Evolutionary conservation across 768 basidiomycete genomes (phyloP), one percentile per base, ranked within the genome.

Genomic region (Grammothele lineata): DNA sequence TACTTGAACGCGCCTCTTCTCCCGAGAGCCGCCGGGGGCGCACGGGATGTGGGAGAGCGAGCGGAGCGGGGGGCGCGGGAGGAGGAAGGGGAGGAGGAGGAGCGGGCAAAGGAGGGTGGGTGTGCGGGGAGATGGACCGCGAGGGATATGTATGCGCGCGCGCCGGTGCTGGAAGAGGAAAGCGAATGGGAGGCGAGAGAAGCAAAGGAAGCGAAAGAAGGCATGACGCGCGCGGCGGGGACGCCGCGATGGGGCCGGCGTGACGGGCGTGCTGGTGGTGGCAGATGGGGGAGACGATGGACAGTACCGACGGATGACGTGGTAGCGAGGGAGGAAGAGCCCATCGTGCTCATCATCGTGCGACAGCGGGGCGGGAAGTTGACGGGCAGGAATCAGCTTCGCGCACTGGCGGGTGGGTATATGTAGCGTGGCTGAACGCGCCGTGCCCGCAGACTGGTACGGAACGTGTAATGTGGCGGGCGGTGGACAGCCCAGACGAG

Each of bases 1-100:
- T 58, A 55, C 54, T 61, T 51, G 43, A 53, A 51, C 26, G 56
- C 55, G 32, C 58, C 57, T 51, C 57, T 54, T 48, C 51, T 51
- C 43, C 51, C 46, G 37, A 37, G 37, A 39, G 52, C 45, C 45
- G 57, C 51, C 56, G 57, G 59, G 41, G 42, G 51, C 57, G 48
- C 45, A 48, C 44, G 41, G 43, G 44, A 51, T n/a, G n/a, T n/a
- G 32, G 40, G 22, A 48, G 18, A 41, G 37, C 54, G 44, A 34
- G 26, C 24, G 25, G 37, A 21, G 40, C 37, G 38, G 7, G 30
- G 17, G 25, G 22, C 4, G 41, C 15, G 32, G 36, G 25, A 35
- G 40, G 30, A 37, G 34, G 39, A 32, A 44, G 40, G 38, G 24
- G 27, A 33, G n/a, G 37, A 48, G 25, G 46, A 32, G 43, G 40